phyloP scores from a whole-genome alignment of 208 protist species.

The Leishmania martiniquensis region DNA sequence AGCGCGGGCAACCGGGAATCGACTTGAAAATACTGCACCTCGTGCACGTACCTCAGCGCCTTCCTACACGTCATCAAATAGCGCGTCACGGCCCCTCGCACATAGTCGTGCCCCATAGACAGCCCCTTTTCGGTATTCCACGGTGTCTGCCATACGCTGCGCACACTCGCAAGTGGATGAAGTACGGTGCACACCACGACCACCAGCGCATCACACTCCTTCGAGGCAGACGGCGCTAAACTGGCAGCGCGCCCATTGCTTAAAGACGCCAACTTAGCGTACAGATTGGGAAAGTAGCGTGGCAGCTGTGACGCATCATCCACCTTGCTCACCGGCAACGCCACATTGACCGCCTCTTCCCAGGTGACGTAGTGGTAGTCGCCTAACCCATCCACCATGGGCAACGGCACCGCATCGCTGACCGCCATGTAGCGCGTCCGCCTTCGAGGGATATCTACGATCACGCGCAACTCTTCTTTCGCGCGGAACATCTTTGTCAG shows the following conservation, averaged over 20 bases:
- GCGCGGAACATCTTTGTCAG: neutral
- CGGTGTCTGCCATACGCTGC: conserved; percentile 2
- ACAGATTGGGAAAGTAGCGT: conserved; percentile 20
- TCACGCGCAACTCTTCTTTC: neutral
- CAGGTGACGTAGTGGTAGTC: neutral
- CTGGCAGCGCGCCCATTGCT: neutral
- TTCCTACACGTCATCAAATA: conserved; percentile 21
- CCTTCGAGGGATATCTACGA: neutral
- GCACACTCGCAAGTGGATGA: conserved; percentile 17
- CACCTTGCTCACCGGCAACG: conserved; percentile 6
- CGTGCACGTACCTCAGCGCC: neutral
- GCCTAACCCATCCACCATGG: neutral
- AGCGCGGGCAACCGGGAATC: conserved; percentile 4
- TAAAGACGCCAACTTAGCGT: neutral
- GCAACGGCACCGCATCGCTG: conserved; percentile 12
- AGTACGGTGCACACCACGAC: conserved; percentile 11
- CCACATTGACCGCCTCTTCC: conserved; percentile 14
- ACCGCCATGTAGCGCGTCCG: conserved; percentile 5
- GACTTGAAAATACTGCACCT: conserved; percentile 2
- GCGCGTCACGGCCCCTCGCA: conserved; percentile 17
- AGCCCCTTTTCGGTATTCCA: neutral
- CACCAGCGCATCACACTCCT: conserved; percentile 10
- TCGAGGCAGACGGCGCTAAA: neutral
- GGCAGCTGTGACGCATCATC: conserved; percentile 25
- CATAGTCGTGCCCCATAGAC: neutral